phyloP scores from a whole-genome alignment of 495 filamentous ascomycete genomes.

The Pyronema domesticum region DNA sequence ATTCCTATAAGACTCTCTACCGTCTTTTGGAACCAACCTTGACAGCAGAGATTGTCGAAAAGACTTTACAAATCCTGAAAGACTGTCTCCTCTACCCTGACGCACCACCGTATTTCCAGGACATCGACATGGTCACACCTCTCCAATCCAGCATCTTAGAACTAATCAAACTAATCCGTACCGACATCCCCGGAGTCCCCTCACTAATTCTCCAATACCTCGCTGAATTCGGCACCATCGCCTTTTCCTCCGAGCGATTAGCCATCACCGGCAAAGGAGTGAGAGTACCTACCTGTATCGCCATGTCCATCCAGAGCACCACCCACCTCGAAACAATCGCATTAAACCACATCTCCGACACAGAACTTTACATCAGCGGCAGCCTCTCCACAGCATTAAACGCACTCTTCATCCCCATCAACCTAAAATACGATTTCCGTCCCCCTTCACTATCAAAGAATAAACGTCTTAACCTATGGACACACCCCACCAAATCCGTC shows the following conservation, averaged over 20 bases:
- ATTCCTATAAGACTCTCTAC: slow-evolving; percentile 60
- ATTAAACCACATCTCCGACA: slow-evolving; percentile 40
- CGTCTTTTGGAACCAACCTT: slow-evolving; percentile 52
- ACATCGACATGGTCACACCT: slow-evolving; percentile 66
- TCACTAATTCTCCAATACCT: slow-evolving; percentile 49
- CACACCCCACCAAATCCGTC: slow-evolving; percentile 50
- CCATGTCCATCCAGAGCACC: slow-evolving; percentile 65
- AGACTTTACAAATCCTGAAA: slow-evolving; percentile 35
- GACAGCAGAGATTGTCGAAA: slow-evolving; percentile 38
- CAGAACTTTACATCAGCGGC: slow-evolving; percentile 46
- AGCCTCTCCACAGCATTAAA: slow-evolving; percentile 41
- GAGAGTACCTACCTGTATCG: slow-evolving; percentile 53
- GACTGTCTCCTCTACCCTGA: slow-evolving; percentile 52
- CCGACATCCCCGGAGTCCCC: slow-evolving; percentile 47
- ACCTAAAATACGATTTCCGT: slow-evolving; percentile 54
- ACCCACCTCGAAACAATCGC: slow-evolving; percentile 47
- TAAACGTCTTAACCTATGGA: slow-evolving; percentile 51
- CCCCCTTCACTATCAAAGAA: slow-evolving; percentile 28
- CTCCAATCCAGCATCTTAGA: slow-evolving; percentile 61
- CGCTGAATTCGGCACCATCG: slow-evolving; percentile 49
- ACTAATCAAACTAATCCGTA: slow-evolving; percentile 50
- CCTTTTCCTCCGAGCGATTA: slow-evolving; percentile 33
- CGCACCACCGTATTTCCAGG: slow-evolving; percentile 56
- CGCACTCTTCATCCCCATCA: slow-evolving; percentile 48
- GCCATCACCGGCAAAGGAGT: slow-evolving; percentile 9